Evolutionary conservation across 73 alveolate genomes (phyloP).

Genomic region (Paraurostyla sp.): DNA sequence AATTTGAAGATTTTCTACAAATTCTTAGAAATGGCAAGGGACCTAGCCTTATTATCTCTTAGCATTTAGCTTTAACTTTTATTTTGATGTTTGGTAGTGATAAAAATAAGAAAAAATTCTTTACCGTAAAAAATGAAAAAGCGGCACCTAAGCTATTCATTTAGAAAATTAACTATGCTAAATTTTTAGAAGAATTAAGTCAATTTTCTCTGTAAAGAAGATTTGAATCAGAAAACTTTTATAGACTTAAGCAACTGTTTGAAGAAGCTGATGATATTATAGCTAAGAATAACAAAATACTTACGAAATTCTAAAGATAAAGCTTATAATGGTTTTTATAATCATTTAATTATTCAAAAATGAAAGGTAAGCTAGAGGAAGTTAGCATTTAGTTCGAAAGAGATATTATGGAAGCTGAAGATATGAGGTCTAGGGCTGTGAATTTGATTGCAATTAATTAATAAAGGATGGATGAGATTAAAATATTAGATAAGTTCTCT

Average conservation of each 20-base stretch:
- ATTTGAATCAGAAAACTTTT: conserved; percentile 30
- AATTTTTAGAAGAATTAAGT: background rate
- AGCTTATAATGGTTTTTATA: conserved; percentile 3
- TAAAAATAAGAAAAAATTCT: background rate
- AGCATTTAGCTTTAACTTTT: background rate
- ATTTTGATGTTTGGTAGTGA: conserved; percentile 24
- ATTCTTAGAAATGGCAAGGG: background rate
- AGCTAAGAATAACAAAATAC: background rate
- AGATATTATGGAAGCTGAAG: conserved; percentile 44
- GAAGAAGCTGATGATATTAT: conserved; percentile 8
- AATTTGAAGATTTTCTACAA: conserved; percentile 3
- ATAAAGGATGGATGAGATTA: conserved; percentile 16
- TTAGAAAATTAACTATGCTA: background rate
- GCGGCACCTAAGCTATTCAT: conserved; percentile 7
- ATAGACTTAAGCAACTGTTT: background rate
- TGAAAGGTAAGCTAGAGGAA: conserved; percentile 32
- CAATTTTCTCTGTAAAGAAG: background rate
- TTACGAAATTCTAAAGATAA: background rate
- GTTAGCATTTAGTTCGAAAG: background rate
- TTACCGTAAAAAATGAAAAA: background rate
- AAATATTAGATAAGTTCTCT: conserved; percentile 7
- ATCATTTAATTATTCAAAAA: conserved; percentile 26
- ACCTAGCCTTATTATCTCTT: background rate
- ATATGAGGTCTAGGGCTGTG: conserved; percentile 11
- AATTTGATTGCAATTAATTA: background rate